Evolutionary conservation across 805 yeast genomes (phyloP).

Genomic region (Starmera quercuum): DNA sequence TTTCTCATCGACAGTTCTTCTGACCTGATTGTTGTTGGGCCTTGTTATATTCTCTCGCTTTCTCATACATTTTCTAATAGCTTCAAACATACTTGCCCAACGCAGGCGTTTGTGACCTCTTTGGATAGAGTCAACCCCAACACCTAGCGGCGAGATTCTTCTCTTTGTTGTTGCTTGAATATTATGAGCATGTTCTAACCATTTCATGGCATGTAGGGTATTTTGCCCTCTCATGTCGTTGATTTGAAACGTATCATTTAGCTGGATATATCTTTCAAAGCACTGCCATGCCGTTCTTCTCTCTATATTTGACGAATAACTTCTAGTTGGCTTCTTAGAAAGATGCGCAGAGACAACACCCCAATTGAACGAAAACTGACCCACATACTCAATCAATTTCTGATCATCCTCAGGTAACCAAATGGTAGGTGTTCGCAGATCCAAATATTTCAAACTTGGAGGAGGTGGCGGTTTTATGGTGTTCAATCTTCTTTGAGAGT

Average conservation of each 20-base stretch:
- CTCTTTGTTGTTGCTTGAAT: slow-evolving; percentile 85
- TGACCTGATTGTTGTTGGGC: slow-evolving; percentile 41
- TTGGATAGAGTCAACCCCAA: slow-evolving; percentile 88
- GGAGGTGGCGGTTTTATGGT: slow-evolving; percentile 80
- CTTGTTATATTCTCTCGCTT: slow-evolving; percentile 75
- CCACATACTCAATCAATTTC: slow-evolving; percentile 68
- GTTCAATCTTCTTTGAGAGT: slow-evolving; percentile 44
- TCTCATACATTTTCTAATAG: slow-evolving; percentile 81
- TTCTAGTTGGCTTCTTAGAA: slow-evolving; percentile 54
- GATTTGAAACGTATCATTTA: slow-evolving; percentile 82
- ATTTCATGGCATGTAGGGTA: slow-evolving; percentile 76
- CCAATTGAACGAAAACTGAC: slow-evolving; percentile 90
- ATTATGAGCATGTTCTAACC: slow-evolving; percentile 88
- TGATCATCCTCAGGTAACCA: slow-evolving; percentile 96
- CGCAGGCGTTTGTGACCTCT: slow-evolving; percentile 85
- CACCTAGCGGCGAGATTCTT: slow-evolving; percentile 86
- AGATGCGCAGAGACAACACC: slow-evolving; percentile 79
- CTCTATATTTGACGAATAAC: slow-evolving; percentile 82
- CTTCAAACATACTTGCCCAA: slow-evolving; percentile 98
- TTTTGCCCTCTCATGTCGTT: slow-evolving; percentile 82
- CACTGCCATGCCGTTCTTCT: slow-evolving; percentile 99
- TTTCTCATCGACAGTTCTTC: slow-evolving; percentile 31
- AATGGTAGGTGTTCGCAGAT: slow-evolving; percentile 81
- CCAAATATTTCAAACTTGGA: slow-evolving; percentile 74
- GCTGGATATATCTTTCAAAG: slow-evolving; percentile 90